Percentiles rank a stretch among this genome's conserved stretches.
Conservation (phyloP, 2,329 filamentous ascomycete genomes). For the Stagonosporopsis tanaceti region DNA sequence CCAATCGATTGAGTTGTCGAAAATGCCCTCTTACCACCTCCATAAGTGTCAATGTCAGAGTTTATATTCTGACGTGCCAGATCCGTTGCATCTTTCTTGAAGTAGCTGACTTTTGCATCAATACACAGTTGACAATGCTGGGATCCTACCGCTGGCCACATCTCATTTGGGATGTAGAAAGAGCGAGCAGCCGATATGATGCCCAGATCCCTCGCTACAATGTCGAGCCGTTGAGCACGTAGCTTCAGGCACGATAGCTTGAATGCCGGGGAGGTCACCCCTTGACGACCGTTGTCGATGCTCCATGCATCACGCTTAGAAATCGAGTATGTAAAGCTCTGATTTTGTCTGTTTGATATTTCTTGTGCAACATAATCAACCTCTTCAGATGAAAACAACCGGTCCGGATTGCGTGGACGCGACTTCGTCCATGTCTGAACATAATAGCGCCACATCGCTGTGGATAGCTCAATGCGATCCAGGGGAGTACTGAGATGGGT, state of each 20-base stretch:
- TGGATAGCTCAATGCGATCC: too few species aligned
- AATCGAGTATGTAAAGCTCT: neutral
- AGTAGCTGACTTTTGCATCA: neutral
- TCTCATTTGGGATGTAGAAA: neutral
- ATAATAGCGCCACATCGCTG: too few species aligned
- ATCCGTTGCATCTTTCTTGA: neutral
- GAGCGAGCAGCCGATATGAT: neutral
- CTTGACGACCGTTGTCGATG: too few species aligned
- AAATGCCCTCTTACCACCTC: neutral
- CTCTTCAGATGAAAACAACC: too few species aligned
- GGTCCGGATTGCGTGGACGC: too few species aligned
- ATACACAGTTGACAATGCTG: neutral
- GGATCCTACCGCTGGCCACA: neutral
- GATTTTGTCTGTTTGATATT: neutral
- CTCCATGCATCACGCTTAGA: neutral
- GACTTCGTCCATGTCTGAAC: too few species aligned
- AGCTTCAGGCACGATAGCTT: neutral
- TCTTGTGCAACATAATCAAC: too few species aligned
- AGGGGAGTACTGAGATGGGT: too few species aligned
- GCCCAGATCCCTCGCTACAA: neutral
- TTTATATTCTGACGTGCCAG: neutral
- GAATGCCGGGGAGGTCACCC: neutral
- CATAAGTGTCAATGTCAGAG: neutral
- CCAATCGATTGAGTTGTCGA: neutral
- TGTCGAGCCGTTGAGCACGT: conserved; percentile 2